Evolutionary conservation across 2,329 filamentous ascomycete genomes (phyloP), one percentile per base, ranked within the genome.

Genomic region (Colletotrichum sojae): DNA sequence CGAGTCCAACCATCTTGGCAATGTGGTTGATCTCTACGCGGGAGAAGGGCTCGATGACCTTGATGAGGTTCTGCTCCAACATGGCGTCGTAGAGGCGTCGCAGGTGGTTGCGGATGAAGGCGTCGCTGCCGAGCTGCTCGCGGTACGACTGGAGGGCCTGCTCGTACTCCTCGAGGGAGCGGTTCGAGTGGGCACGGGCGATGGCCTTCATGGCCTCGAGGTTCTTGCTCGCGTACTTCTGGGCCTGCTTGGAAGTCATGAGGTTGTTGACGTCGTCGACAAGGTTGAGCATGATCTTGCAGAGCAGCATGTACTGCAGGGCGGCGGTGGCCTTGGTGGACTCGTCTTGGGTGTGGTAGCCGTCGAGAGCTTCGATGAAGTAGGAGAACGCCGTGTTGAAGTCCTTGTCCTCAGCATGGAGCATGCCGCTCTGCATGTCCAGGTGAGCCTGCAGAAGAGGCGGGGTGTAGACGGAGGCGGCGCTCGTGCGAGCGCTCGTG

Each of bases 151-250:
- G 93, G 45, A 99, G 88, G 2, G 97, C 94, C 74, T 92, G 92
- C 84, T 99, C 97, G 82, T 99, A 99, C 83, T 99, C 95, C 81
- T 98, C 96, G 71, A 99, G 87, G 59, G 94, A 97, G 62, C 96
- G 93, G 84, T 98, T 97, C 69, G 93, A 91, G 85, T 99, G 97
- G 56, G 96, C 96, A 73, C 94, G 92, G 51, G 95, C 96, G 71
- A 99, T 95, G 36, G 97, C 95, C 86, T 99, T 99, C 96, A 99
- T 99, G 68, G 96, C 96, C 82, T 99, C 96, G 72, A 99, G 90
- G 78, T 94, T 96, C 83, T 95, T 94, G 75, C 95, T 94, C 39
- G 95, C 95, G 79, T 99, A 98, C 83, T 97, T 96, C 78, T 97
- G 90, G 46, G 97, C 96, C 81, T 98, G 95, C 88, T 99, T 99